phyloP scores from a whole-genome alignment of 495 filamentous ascomycete genomes.

The Acidomyces sp. region DNA sequence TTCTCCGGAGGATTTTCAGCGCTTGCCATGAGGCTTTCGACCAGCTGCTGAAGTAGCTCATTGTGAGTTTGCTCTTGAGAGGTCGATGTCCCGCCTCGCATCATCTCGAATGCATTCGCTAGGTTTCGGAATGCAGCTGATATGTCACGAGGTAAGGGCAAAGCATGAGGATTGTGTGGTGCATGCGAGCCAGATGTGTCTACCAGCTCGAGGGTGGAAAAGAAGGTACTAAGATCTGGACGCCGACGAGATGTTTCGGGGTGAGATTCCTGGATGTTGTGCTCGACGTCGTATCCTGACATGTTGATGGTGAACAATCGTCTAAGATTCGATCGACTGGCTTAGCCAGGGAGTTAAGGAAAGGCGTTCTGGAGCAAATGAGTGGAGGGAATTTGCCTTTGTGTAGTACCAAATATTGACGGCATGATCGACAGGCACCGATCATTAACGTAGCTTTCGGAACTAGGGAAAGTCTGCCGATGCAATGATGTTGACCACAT shows the following conservation, averaged over 20 bases:
- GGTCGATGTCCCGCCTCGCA: constrained; percentile 20
- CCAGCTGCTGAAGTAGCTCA: constrained; percentile 47
- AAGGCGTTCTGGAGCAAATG: too few relatives aligned
- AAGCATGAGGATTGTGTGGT: constrained; percentile 47
- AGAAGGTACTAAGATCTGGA: constrained; percentile 82
- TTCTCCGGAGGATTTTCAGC: constrained; percentile 53
- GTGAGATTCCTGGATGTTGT: constrained; percentile 46
- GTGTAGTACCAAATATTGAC: too few relatives aligned
- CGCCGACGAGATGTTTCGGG: constrained; percentile 43
- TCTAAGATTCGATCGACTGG: too few relatives aligned
- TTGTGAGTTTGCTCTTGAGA: constrained; percentile 23
- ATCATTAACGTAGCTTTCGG: too few relatives aligned
- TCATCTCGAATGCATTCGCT: constrained; percentile 44
- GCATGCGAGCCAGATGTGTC: constrained; percentile 34
- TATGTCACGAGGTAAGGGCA: constrained; percentile 60
- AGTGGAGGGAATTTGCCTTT: too few relatives aligned
- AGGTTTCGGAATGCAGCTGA: constrained; percentile 47
- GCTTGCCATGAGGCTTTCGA: constrained; percentile 45
- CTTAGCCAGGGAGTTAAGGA: too few relatives aligned
- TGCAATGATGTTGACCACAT: too few relatives aligned
- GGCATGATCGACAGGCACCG: too few relatives aligned
- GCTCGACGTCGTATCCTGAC: constrained; percentile 53
- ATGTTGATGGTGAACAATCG: too few relatives aligned
- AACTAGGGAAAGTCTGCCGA: too few relatives aligned
- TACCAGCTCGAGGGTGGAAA: constrained; percentile 57